Percentiles rank a stretch among this genome's conserved stretches.
These are phyloP conservation scores for Pulveroboletus sp. DNA, from an alignment of 768 basidiomycete species.

Conservation along the genomic window DNA sequence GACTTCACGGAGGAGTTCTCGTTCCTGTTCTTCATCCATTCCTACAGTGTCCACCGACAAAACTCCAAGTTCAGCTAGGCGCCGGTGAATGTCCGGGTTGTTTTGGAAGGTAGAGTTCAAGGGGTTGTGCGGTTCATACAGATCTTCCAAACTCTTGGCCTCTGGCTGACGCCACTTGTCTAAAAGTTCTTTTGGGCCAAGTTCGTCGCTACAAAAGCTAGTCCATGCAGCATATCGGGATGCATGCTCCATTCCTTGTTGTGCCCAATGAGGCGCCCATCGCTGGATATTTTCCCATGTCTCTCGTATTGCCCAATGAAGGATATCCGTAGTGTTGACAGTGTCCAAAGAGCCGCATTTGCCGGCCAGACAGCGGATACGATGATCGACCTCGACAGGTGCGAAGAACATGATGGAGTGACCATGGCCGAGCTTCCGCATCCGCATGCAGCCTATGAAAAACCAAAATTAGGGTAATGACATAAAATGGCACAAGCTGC, in stretches of 20 bases:
- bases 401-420: slow-evolving; percentile 51
- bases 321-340: slow-evolving; percentile 30
- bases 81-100: not conserved
- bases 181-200: slow-evolving; percentile 1
- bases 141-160: slow-evolving; percentile 34
- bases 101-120: slow-evolving; percentile 22
- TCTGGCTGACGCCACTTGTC: slow-evolving; percentile 40
- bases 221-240: slow-evolving; percentile 23
- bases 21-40: slow-evolving; percentile 34
- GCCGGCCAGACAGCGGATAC: slow-evolving; percentile 30
- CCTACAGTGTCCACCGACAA: not conserved
- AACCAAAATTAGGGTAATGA: not conserved
- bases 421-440: slow-evolving; percentile 47
- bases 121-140: slow-evolving; percentile 26
- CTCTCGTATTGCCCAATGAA: slow-evolving; percentile 44
- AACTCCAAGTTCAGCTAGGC: slow-evolving; percentile 8
- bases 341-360: slow-evolving; percentile 5
- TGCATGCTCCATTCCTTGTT: slow-evolving; percentile 38
- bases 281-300: slow-evolving; percentile 40
- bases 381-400: slow-evolving; percentile 40
- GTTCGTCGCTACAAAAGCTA: slow-evolving; percentile 9
- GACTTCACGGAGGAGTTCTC: slow-evolving; percentile 41
- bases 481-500: too few species aligned
- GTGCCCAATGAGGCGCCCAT: slow-evolving; percentile 39
- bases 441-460: slow-evolving; percentile 50